Conservation (phyloP, 495 filamentous ascomycete species). For the Amorphotheca resinae region DNA sequence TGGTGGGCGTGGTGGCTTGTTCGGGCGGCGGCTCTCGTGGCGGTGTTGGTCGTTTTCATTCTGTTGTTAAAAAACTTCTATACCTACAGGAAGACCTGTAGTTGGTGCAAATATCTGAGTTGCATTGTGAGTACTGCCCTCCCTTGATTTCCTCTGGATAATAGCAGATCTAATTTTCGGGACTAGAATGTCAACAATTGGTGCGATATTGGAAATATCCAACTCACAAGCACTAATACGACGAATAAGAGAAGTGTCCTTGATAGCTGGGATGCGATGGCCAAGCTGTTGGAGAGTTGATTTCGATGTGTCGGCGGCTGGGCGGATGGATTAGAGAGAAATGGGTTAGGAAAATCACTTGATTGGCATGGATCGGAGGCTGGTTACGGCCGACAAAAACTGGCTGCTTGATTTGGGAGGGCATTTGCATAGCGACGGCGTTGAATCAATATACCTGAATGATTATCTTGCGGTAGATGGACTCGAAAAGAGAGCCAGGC, state of each 20-base stretch:
- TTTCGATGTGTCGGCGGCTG: background rate
- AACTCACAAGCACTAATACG: slow-evolving; percentile 16
- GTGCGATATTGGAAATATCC: slow-evolving; percentile 56
- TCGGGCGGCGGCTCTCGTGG: slow-evolving; percentile 64
- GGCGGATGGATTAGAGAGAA: background rate
- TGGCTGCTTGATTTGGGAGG: too few relatives aligned
- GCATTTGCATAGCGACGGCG: slow-evolving; percentile 18
- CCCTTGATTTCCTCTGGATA: slow-evolving; percentile 18
- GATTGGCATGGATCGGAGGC: background rate
- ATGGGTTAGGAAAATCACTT: too few relatives aligned
- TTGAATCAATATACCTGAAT: slow-evolving; percentile 5
- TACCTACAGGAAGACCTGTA: slow-evolving; percentile 57
- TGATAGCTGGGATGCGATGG: slow-evolving; percentile 17
- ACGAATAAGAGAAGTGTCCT: slow-evolving; percentile 22
- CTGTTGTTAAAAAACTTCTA: slow-evolving; percentile 85
- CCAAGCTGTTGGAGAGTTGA: slow-evolving; percentile 1
- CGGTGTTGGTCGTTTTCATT: slow-evolving; percentile 70
- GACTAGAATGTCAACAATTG: slow-evolving; percentile 66
- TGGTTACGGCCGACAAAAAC: background rate
- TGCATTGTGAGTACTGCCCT: slow-evolving; percentile 62
- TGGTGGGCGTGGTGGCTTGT: slow-evolving; percentile 99
- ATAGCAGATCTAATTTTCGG: too few relatives aligned
- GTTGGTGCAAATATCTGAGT: slow-evolving; percentile 88
- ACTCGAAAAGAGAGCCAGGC: too few relatives aligned
- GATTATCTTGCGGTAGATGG: too few relatives aligned